Percentiles rank a stretch among this genome's conserved stretches.
phyloP scores from a whole-genome alignment of 1,139 yeast genomes.

The Saccharomyces hybrid region DNA sequence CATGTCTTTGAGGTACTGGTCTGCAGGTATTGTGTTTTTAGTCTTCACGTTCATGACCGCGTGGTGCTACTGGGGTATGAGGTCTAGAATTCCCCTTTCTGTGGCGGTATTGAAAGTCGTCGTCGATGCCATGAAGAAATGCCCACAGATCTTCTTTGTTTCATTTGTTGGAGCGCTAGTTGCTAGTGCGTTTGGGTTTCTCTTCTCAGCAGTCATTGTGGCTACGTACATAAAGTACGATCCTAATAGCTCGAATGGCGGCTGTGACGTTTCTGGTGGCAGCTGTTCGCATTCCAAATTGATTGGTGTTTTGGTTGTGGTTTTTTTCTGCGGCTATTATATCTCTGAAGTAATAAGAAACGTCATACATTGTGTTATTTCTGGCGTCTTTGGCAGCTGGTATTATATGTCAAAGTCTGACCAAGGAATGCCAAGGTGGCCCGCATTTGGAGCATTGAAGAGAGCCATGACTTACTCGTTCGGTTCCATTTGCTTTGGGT shows the following conservation, averaged over 20 bases:
- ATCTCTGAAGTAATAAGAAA: constrained; percentile 79
- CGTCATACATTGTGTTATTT: constrained; percentile 74
- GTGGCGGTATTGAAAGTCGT: constrained; percentile 65
- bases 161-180: constrained; percentile 59
- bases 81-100: constrained; percentile 63
- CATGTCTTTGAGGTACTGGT: constrained; percentile 54
- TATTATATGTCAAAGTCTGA: constrained; percentile 70
- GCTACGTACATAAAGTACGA: constrained; percentile 72
- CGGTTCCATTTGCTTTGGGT: constrained; percentile 87
- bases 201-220: constrained; percentile 60
- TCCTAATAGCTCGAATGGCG: constrained; percentile 39
- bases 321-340: constrained; percentile 79
- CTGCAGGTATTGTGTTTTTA: constrained; percentile 71
- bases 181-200: constrained; percentile 55
- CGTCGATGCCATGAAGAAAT: constrained; percentile 64
- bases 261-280: constrained; percentile 52
- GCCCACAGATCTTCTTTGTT: constrained; percentile 60
- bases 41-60: constrained; percentile 58
- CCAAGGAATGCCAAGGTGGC: constrained; percentile 73
- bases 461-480: constrained; percentile 81
- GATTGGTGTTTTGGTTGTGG: constrained; percentile 56
- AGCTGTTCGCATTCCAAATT: constrained; percentile 58
- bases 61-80: constrained; percentile 65
- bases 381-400: constrained; percentile 90
- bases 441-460: constrained; percentile 74